These are phyloP conservation scores for Phalaenopsis aphrodite DNA, from an alignment of 106 monocot genomes.

Conservation along the genomic window DNA sequence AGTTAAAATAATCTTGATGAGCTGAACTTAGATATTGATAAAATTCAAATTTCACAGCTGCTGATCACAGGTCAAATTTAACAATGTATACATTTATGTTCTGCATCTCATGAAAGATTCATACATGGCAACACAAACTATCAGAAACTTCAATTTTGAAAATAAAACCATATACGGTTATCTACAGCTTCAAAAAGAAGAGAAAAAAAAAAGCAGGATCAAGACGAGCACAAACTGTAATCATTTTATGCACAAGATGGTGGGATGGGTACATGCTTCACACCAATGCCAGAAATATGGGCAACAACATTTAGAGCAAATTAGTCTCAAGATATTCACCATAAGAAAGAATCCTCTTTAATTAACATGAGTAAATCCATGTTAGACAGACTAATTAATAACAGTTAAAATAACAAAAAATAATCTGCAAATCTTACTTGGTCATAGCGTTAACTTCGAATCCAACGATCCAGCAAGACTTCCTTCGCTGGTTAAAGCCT, in stretches of 20 bases:
- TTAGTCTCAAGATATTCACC: background rate
- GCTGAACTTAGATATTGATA: no score
- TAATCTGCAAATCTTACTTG: background rate
- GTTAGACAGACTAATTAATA: background rate
- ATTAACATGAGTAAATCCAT: background rate
- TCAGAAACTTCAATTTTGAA: background rate
- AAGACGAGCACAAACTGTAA: background rate
- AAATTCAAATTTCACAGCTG: no score
- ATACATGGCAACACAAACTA: no score
- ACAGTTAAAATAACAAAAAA: background rate
- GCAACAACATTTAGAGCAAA: background rate
- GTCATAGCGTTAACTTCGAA: constrained; percentile 48
- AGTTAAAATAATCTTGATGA: no score
- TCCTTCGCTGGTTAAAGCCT: constrained; percentile 35
- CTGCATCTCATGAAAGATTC: no score
- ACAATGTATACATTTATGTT: no score
- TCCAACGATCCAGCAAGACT: constrained; percentile 58
- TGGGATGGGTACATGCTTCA: background rate
- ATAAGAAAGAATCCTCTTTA: background rate
- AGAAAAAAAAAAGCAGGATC: background rate
- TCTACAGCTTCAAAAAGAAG: no score
- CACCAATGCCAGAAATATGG: background rate
- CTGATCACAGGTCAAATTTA: no score
- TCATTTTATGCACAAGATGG: background rate
- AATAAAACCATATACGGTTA: background rate